A percentile compares a stretch with the other conserved stretches of the same genome.
Conservation (phyloP, 371 early-diverging fungal genomes). For the Cokeromyces recurvatus region DNA sequence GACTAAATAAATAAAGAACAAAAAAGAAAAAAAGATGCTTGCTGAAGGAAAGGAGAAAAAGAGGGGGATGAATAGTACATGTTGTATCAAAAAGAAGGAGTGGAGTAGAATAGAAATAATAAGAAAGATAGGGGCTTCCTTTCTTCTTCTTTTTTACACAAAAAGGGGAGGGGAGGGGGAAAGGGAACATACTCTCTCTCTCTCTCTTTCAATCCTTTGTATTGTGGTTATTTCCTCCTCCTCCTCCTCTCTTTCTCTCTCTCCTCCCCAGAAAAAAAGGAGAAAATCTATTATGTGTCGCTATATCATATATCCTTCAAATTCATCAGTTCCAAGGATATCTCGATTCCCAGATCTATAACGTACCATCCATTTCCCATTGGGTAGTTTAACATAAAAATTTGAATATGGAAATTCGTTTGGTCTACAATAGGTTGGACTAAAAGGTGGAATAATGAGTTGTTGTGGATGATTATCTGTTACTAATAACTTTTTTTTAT, state of each 20-base stretch:
- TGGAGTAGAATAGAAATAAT: too few relatives aligned
- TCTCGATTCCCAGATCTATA: constrained; percentile 39
- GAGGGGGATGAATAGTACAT: too few relatives aligned
- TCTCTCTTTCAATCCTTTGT: too few relatives aligned
- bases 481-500: too few relatives aligned
- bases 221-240: too few relatives aligned
- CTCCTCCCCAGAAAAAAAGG: not conserved
- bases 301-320: constrained; percentile 32
- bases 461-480: too few relatives aligned
- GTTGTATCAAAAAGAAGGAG: too few relatives aligned
- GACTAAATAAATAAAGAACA: too few relatives aligned
- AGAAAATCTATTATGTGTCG: not conserved
- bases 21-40: too few relatives aligned
- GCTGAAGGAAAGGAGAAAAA: too few relatives aligned
- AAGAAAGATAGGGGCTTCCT: not conserved
- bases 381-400: constrained; percentile 39
- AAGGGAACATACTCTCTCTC: too few relatives aligned
- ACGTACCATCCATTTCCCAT: constrained; percentile 42
- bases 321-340: constrained; percentile 34
- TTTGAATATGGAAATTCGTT: constrained; percentile 46
- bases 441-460: constrained; percentile 32
- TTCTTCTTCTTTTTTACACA: not conserved
- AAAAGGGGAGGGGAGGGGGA: not conserved
- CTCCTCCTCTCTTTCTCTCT: too few relatives aligned
- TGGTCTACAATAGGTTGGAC: constrained; percentile 37